Evolutionary conservation across 1,284 basidiomycete species (phyloP).

Genomic region (Cystobasidium sp.): DNA sequence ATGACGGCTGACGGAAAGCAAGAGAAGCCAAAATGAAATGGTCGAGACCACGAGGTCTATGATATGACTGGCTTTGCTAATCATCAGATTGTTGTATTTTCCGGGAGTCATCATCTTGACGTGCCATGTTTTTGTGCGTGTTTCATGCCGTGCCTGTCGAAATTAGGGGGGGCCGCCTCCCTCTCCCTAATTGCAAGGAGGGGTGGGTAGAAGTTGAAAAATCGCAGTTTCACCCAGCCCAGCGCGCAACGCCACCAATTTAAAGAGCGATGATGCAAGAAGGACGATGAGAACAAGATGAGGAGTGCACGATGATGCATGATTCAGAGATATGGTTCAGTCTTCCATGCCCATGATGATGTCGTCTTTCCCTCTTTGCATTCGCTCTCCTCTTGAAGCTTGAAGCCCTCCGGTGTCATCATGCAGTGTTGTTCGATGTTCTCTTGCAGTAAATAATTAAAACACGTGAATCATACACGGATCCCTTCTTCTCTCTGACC

Average conservation of each 20-base stretch:
- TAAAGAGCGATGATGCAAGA: constrained; percentile 1
- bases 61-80: too few species aligned
- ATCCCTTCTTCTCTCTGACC: too few species aligned
- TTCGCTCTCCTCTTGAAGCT: background rate
- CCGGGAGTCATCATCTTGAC: too few species aligned
- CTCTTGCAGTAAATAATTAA: background rate
- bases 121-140: too few species aligned
- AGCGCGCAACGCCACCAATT: background rate
- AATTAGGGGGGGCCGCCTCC: background rate
- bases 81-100: too few species aligned
- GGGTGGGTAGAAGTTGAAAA: constrained; percentile 1
- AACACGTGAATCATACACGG: too few species aligned
- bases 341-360: constrained; percentile 8
- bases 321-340: background rate
- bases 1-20: too few species aligned
- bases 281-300: background rate
- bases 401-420: background rate
- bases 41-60: too few species aligned
- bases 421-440: background rate
- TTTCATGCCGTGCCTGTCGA: background rate
- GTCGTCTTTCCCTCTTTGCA: background rate
- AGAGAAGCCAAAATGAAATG: too few species aligned
- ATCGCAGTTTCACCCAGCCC: background rate
- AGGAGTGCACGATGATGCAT: background rate
- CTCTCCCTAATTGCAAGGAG: background rate